phyloP scores from a whole-genome alignment of 1,139 yeast species.

The Kazachstania sp. region DNA sequence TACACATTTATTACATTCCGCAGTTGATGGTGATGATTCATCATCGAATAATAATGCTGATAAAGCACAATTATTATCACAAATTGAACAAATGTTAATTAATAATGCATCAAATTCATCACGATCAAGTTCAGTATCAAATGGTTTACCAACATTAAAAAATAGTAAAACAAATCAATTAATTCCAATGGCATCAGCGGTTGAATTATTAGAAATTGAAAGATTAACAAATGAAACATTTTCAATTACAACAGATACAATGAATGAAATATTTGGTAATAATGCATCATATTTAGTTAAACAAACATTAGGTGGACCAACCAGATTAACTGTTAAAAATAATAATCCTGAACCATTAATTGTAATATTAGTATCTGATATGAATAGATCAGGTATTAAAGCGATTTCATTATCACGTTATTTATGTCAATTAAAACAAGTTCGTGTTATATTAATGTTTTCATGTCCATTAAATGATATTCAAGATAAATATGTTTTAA shows the following conservation, averaged over 20 bases:
- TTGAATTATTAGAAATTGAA: constrained; percentile 76
- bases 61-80: constrained; percentile 15
- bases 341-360: constrained; percentile 77
- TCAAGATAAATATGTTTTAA: constrained; percentile 23
- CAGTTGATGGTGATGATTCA: constrained; percentile 10
- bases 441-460: constrained; percentile 44
- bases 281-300: constrained; percentile 56
- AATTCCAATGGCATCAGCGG: constrained; percentile 65
- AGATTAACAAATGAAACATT: constrained; percentile 47
- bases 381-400: constrained; percentile 64
- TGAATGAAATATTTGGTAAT: constrained; percentile 66
- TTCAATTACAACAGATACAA: constrained; percentile 41
- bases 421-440: constrained; percentile 50
- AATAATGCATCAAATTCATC: constrained; percentile 11
- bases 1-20: constrained; percentile 27
- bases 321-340: constrained; percentile 50
- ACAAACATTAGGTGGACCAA: constrained; percentile 58
- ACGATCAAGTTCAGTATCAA: constrained; percentile 9
- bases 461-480: constrained; percentile 17
- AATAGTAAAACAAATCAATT: constrained; percentile 22
- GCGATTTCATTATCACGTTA: constrained; percentile 79
- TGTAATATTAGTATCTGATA: constrained; percentile 55
- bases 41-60: constrained; percentile 2
- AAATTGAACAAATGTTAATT: constrained; percentile 20
- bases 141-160: constrained; percentile 9